Percentiles rank a stretch among this genome's conserved stretches.
phyloP scores from a whole-genome alignment of 371 early-diverging fungal species.

The Mucor irregularis region DNA sequence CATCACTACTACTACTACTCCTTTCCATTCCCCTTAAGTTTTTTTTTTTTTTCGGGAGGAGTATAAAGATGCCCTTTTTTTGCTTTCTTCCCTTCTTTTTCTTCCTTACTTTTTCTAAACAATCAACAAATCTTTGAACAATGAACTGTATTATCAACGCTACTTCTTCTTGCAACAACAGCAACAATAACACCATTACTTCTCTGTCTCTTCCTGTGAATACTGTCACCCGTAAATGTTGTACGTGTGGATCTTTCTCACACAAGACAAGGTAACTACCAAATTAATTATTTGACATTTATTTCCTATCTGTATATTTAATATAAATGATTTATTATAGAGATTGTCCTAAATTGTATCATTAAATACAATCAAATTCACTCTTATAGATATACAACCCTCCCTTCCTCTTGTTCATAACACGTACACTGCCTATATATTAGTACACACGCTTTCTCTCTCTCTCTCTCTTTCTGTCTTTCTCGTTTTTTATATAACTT shows the following conservation, averaged over 20 bases:
- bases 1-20: background rate
- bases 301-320: too few species aligned
- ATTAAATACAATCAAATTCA: background rate
- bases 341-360: slow-evolving; percentile 1
- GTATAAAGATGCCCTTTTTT: too few species aligned
- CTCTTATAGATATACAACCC: background rate
- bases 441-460: too few species aligned
- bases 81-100: too few species aligned
- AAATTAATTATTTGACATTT: background rate
- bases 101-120: background rate
- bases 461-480: too few species aligned
- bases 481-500: too few species aligned
- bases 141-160: background rate
- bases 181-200: too few species aligned
- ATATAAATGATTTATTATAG: background rate
- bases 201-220: slow-evolving; percentile 1
- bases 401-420: background rate
- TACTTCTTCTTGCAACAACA: background rate
- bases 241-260: slow-evolving; percentile 17
- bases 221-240: slow-evolving; percentile 6
- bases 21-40: background rate
- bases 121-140: background rate
- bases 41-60: background rate
- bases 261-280: slow-evolving; percentile 17
- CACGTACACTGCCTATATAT: too few species aligned